A percentile compares a stretch with the other conserved stretches of the same genome.
These are phyloP conservation scores for Penicillium sp. DNA, from an alignment of 2,329 filamentous ascomycete genomes.

Conservation along the genomic window DNA sequence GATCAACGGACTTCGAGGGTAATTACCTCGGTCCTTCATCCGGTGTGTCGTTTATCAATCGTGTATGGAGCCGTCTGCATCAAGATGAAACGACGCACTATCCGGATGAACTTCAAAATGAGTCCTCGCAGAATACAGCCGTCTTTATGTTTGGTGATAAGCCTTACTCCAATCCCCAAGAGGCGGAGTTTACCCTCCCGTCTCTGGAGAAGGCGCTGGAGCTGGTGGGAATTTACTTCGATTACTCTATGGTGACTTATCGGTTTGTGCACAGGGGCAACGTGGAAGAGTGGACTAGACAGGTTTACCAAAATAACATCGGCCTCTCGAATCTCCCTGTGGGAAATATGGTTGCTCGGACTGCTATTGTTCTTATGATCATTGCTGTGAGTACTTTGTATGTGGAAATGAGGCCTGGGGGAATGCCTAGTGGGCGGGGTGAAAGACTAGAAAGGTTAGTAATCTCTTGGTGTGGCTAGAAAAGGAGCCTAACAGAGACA, in stretches of 20 bases:
- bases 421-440: constrained; percentile 22
- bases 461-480: not conserved
- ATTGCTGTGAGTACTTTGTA: constrained; percentile 51
- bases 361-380: constrained; percentile 50
- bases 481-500: not conserved
- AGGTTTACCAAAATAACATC: constrained; percentile 41
- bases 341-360: constrained; percentile 45
- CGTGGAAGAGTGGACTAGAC: constrained; percentile 49
- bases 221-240: constrained; percentile 56
- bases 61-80: constrained; percentile 65
- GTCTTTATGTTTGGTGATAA: constrained; percentile 53
- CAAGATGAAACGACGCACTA: constrained; percentile 47
- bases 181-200: constrained; percentile 40
- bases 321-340: constrained; percentile 38
- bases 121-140: constrained; percentile 42
- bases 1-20: constrained; percentile 52
- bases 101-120: constrained; percentile 29
- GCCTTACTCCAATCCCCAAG: constrained; percentile 43
- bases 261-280: constrained; percentile 57
- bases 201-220: constrained; percentile 41
- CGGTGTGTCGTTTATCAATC: constrained; percentile 58
- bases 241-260: constrained; percentile 60
- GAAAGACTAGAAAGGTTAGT: constrained; percentile 27
- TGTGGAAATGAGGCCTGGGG: constrained; percentile 41
- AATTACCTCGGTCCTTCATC: constrained; percentile 57